Evolutionary conservation across 2,329 filamentous ascomycete species (phyloP).

Genomic region (Akanthomyces dipterigenus): DNA sequence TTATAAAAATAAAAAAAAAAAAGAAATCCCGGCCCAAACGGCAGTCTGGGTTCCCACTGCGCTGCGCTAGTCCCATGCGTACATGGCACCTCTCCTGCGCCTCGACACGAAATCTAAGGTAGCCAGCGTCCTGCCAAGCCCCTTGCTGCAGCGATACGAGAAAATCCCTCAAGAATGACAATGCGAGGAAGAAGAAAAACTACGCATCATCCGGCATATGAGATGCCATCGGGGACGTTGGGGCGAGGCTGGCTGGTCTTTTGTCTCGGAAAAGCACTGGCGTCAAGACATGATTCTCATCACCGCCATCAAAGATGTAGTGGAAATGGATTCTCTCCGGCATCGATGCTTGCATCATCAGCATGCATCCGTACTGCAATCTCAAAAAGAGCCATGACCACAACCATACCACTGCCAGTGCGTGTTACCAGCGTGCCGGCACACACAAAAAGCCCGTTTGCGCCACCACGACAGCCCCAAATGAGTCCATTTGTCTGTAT

Average conservation of each 20-base stretch:
- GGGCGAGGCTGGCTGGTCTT: not conserved
- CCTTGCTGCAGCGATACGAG: slow-evolving; percentile 4
- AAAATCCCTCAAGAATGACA: not conserved
- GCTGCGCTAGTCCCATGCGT: not conserved
- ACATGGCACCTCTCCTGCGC: not conserved
- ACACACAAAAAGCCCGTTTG: not conserved
- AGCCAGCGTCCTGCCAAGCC: not conserved
- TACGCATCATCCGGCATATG: not conserved
- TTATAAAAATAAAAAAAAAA: too few relatives aligned
- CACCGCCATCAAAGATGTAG: not conserved
- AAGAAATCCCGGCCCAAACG: not conserved
- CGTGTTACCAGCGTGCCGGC: too few relatives aligned
- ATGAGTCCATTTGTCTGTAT: not conserved
- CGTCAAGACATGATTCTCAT: not conserved
- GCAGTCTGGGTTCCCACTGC: not conserved
- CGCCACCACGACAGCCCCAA: not conserved
- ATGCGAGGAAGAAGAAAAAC: not conserved
- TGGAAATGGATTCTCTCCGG: not conserved
- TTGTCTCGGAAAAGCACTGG: not conserved
- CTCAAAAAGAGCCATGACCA: not conserved
- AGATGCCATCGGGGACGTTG: not conserved
- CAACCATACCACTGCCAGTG: not conserved
- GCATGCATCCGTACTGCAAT: not conserved
- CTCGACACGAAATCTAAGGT: not conserved
- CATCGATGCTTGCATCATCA: not conserved